phyloP scores from a whole-genome alignment of 306 rosid species.

The Bauhinia variegata region DNA sequence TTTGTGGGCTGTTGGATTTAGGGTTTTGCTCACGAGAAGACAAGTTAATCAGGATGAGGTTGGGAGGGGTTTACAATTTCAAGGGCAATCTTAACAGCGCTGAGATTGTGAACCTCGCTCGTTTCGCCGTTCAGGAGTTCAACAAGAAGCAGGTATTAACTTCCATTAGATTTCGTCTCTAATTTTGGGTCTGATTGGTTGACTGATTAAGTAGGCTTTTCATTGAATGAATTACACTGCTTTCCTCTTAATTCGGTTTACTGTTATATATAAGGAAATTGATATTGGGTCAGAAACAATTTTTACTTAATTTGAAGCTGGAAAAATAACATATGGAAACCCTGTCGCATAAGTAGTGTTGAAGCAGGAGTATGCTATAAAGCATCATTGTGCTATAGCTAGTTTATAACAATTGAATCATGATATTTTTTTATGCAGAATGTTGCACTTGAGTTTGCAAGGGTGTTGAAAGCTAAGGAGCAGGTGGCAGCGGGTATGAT shows the following conservation, averaged over 20 bases:
- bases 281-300: conserved; percentile 10
- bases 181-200: neutral
- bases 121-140: conserved; percentile 60
- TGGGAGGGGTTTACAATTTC: conserved; percentile 34
- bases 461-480: conserved; percentile 54
- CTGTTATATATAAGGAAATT: too few relatives aligned
- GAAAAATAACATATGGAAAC: neutral
- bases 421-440: conserved; percentile 43
- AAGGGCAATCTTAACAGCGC: conserved; percentile 36
- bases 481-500: conserved; percentile 60
- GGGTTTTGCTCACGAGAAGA: conserved; percentile 35
- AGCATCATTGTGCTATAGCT: neutral
- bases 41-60: conserved; percentile 21
- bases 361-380: neutral
- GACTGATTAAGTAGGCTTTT: neutral
- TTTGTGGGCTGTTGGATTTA: conserved; percentile 33
- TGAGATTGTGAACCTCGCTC: conserved; percentile 46
- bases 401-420: too few relatives aligned
- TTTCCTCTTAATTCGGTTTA: neutral
- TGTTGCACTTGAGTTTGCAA: conserved; percentile 49
- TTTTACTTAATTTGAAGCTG: neutral
- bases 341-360: neutral
- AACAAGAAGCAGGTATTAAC: conserved; percentile 50
- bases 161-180: neutral
- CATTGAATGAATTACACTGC: neutral